These are phyloP conservation scores for Fusarium cicatricum DNA, from an alignment of 2,329 filamentous ascomycete species.

Conservation along the genomic window DNA sequence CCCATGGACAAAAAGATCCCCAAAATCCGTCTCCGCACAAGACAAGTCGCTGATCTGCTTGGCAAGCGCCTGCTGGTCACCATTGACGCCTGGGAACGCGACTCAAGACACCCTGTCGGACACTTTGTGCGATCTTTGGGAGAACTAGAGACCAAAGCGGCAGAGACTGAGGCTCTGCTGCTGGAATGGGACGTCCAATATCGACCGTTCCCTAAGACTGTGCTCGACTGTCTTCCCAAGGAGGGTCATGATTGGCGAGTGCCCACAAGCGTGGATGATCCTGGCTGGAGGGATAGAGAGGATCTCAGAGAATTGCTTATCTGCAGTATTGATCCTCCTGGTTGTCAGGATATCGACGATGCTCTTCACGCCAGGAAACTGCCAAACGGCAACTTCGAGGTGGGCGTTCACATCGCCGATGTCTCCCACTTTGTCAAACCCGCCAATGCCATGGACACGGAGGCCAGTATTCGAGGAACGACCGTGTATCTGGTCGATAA, in stretches of 20 bases:
- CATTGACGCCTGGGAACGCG: slow-evolving; percentile 94
- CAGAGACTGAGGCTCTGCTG: slow-evolving; percentile 93
- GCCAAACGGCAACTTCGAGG: slow-evolving; percentile 93
- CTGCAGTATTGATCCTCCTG: slow-evolving; percentile 96
- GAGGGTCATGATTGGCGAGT: slow-evolving; percentile 97
- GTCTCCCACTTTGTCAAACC: slow-evolving; percentile 99
- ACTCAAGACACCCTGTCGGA: slow-evolving; percentile 89
- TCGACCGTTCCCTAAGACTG: slow-evolving; percentile 93
- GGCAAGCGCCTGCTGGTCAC: slow-evolving; percentile 93
- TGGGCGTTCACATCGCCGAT: slow-evolving; percentile 98
- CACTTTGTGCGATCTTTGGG: slow-evolving; percentile 94
- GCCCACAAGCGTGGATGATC: slow-evolving; percentile 78
- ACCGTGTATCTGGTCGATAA: slow-evolving; percentile 99
- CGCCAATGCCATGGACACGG: slow-evolving; percentile 94
- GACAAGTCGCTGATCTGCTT: slow-evolving; percentile 86
- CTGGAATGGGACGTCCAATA: slow-evolving; percentile 98
- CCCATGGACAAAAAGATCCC: slow-evolving; percentile 99
- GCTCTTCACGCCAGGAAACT: slow-evolving; percentile 86
- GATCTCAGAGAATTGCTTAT: slow-evolving; percentile 88
- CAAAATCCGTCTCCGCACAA: slow-evolving; percentile 91
- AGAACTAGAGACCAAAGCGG: slow-evolving; percentile 95
- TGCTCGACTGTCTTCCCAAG: slow-evolving; percentile 88
- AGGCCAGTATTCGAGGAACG: slow-evolving; percentile 92
- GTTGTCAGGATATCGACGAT: slow-evolving; percentile 98
- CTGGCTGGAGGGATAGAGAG: slow-evolving; percentile 84